Conservation (phyloP, 306 rosid species). For the Senna siamea region DNA sequence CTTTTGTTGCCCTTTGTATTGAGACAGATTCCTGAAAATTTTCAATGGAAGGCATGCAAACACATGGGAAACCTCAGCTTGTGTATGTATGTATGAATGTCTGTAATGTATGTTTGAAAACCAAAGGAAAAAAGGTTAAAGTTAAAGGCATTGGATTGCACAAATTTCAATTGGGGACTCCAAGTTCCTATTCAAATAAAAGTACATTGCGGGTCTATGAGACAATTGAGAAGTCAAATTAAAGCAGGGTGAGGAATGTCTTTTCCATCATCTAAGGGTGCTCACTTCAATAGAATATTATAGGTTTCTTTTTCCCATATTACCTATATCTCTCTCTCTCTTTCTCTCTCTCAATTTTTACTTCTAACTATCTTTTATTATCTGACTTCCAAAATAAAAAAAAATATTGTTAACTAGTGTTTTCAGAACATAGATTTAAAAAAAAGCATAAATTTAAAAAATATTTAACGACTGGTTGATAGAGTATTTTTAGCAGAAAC, state of each 20-base stretch:
- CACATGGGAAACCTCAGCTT: conserved; percentile 29
- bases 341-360: too few species aligned
- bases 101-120: conserved; percentile 14
- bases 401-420: too few species aligned
- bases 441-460: too few species aligned
- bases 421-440: too few species aligned
- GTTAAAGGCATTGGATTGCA: conserved; percentile 26
- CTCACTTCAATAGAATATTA: conserved; percentile 41
- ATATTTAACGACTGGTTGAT: too few species aligned
- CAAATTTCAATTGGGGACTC: conserved; percentile 46
- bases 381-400: too few species aligned
- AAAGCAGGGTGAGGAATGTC: conserved; percentile 49
- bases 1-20: conserved; percentile 56
- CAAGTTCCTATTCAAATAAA: conserved; percentile 36
- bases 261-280: conserved; percentile 39
- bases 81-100: too few species aligned
- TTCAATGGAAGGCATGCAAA: conserved; percentile 40
- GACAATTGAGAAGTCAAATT: conserved; percentile 39
- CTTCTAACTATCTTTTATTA: too few species aligned
- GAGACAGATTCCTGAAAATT: conserved; percentile 70
- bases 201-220: conserved; percentile 28
- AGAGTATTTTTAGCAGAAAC: too few species aligned
- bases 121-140: background rate
- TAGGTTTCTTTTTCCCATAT: background rate
- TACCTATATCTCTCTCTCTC: too few species aligned